Evolutionary conservation across 73 alveolate genomes (phyloP).

Genomic region (Diophrys appendiculata): DNA sequence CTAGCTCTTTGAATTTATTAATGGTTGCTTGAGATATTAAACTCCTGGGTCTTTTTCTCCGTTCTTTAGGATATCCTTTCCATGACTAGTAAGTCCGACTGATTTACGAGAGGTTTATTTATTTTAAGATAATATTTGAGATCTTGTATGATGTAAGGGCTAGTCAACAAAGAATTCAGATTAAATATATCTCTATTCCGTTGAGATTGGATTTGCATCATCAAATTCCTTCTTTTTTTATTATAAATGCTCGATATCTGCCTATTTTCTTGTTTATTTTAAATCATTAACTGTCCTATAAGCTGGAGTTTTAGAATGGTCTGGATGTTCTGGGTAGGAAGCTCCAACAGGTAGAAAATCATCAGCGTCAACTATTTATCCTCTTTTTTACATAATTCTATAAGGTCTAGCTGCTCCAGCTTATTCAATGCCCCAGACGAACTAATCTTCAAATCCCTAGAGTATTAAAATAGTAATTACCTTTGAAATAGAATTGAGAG

Average conservation of each 20-base stretch:
- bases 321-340: slow-evolving; percentile 87
- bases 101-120: not conserved
- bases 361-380: slow-evolving; percentile 82
- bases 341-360: slow-evolving; percentile 73
- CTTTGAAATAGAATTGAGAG: slow-evolving; percentile 69
- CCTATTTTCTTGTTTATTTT: slow-evolving; percentile 51
- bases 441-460: slow-evolving; percentile 77
- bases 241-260: slow-evolving; percentile 48
- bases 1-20: slow-evolving; percentile 61
- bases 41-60: slow-evolving; percentile 49
- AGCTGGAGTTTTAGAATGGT: slow-evolving; percentile 33
- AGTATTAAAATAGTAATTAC: not conserved
- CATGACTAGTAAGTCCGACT: not conserved
- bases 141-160: slow-evolving; percentile 44
- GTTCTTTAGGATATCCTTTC: not conserved
- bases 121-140: slow-evolving; percentile 54
- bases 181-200: slow-evolving; percentile 35
- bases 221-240: slow-evolving; percentile 70
- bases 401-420: slow-evolving; percentile 82
- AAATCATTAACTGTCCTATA: slow-evolving; percentile 51
- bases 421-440: slow-evolving; percentile 83
- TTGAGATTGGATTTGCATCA: slow-evolving; percentile 60
- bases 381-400: slow-evolving; percentile 85
- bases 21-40: slow-evolving; percentile 67
- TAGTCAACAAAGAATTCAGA: slow-evolving; percentile 47